Evolutionary conservation across 257 asterid species (phyloP).

Genomic region (Verbascum thapsus): DNA sequence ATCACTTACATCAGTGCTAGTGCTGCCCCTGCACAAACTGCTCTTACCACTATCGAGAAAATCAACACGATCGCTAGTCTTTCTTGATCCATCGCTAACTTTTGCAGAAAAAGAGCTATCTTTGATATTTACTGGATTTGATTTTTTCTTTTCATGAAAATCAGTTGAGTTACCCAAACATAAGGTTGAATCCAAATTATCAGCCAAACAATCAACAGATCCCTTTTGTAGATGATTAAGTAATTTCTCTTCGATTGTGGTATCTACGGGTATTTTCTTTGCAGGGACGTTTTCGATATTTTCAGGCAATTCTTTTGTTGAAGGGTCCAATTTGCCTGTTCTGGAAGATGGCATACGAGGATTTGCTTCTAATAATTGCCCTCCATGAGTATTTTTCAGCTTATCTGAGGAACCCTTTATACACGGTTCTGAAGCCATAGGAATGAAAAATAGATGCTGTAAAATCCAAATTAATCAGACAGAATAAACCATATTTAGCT

Average conservation of each 20-base stretch:
- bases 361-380: slow-evolving; percentile 34
- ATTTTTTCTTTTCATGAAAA: slow-evolving; percentile 34
- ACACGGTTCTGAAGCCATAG: slow-evolving; percentile 51
- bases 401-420: slow-evolving; percentile 39
- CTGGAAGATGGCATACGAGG: too few relatives aligned
- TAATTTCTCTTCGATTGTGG: slow-evolving; percentile 24
- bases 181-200: slow-evolving; percentile 47
- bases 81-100: slow-evolving; percentile 46
- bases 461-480: slow-evolving; percentile 7
- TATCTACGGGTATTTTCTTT: slow-evolving; percentile 35
- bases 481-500: slow-evolving; percentile 18
- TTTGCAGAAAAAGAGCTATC: slow-evolving; percentile 45
- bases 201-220: slow-evolving; percentile 38
- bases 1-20: slow-evolving; percentile 68
- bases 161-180: slow-evolving; percentile 36
- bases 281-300: slow-evolving; percentile 31
- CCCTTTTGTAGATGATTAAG: slow-evolving; percentile 29
- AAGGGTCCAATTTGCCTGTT: too few relatives aligned
- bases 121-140: slow-evolving; percentile 33
- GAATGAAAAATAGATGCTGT: slow-evolving; percentile 12
- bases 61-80: slow-evolving; percentile 58
- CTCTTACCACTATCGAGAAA: slow-evolving; percentile 72
- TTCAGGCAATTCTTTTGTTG: slow-evolving; percentile 33
- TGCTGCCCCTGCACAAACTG: slow-evolving; percentile 78
- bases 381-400: slow-evolving; percentile 36